Evolutionary conservation across 192 early-diverging fungal species (phyloP), one percentile per base, ranked within the genome.

Genomic region (Coemansia sp.): DNA sequence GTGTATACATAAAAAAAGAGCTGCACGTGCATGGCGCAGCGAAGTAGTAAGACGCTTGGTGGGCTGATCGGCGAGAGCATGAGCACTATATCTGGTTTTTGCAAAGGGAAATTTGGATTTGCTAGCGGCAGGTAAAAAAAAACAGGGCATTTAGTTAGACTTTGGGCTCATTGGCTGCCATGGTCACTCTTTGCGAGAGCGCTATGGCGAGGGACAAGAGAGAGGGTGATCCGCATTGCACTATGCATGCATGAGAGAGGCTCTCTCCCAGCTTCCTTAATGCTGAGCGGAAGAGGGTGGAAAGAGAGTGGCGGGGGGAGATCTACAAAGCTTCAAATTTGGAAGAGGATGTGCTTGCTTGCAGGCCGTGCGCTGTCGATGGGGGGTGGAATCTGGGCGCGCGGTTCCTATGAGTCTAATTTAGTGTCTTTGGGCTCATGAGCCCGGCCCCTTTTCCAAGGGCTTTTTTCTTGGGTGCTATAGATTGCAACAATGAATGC

Each of bases 11-110:
- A 24, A 24, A 24, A 24, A 24, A 43, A 52, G 52, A 33, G 31
- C 55, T 58, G 62, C 62, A 39, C 38, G 62, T 43, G 40, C 40
- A 41, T 63, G 62, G 62, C 62, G 62, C 20, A 43, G 62, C 55
- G 55, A 58, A 58, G 55, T 58, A 58, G 55, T 58, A 58, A 31
- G 31, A 8, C 9, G 47, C 47, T 50, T 5, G 47, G 47, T 50
- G 47, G 47, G 29, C 55, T 58, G 55, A 58, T 58, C 55, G 55
- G 55, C 55, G 31, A 58, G 27, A 52, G 49, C 20, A 52, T 8
- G 20, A 6, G 27, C 31, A 58, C 55, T 58, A 34, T 58, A 34
- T 58, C 16, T 8, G 16, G 27, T 27, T 6, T 18, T 18, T 34
- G 6, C 16, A 58, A 33, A 33, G 55, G 52, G 27, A 4, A 27